Base-by-base conservation (phyloP, 352 stramenopile genomes). In the Phytopythium kandeliae region DNA sequence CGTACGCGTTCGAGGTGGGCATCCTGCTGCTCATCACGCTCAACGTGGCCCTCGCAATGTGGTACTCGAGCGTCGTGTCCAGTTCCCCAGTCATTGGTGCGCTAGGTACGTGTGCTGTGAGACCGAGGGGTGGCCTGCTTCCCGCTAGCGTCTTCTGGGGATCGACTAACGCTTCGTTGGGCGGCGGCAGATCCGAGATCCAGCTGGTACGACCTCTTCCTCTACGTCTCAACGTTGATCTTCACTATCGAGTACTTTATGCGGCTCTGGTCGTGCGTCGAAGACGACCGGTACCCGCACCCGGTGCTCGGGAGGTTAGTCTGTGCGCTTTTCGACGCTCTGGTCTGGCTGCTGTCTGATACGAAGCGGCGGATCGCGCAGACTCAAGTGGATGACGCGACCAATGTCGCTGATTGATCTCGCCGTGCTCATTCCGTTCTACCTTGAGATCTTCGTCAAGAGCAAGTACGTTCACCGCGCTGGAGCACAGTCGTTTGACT, bases 371-470 rank as follows among this genome's bases (percentile, higher is more conserved):
- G 17, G 48, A 34, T 43, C 21, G 2, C 19, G n/a, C 36, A 89
- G 81, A 42, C 49, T 92, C 15, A 78, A 73, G 55, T 93, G 83
- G 83, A 92, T 91, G 80, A 12, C 78, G 0, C 71, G 69, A 22
- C 80, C 83, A 1, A 89, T 92, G 77, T 92, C 83, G 0, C 17
- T 92, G 21, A 92, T 93, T 43, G 83, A 92, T 35, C 64, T 92
- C 16, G 51, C 85, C 31, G 76, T 87, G 9, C 65, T 93, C 17
- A 49, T 92, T 19, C 83, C 83, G 9, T 93, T 90, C 49, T 93
- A 86, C 59, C 36, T 93, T 3, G 83, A 92, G 54, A 88, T 93
- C n/a, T 70, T 64, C 26, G 65, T 78, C 31, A 67, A 88, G 50
- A 65, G 78, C 6, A 57, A 78, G 77, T 90, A 54, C 53, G 79